phyloP scores from a whole-genome alignment of 768 basidiomycete species.

The Collybia sp. region DNA sequence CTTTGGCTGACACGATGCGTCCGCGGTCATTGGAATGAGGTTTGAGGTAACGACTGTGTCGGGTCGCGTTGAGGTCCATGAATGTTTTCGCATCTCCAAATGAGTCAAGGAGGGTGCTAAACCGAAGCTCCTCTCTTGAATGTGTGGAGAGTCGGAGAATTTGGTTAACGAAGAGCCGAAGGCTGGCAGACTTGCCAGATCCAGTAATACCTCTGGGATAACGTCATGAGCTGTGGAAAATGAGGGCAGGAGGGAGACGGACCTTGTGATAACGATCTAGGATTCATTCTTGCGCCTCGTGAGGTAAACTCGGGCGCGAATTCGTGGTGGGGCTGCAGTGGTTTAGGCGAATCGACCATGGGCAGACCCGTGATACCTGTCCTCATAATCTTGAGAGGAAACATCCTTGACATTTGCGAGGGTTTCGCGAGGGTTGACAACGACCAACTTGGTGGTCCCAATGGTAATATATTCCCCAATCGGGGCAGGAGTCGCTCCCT shows the following conservation, averaged over 20 bases:
- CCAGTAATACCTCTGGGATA: slow-evolving; percentile 75
- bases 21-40: too few species aligned
- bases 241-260: too few species aligned
- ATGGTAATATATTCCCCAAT: too few species aligned
- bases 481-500: too few species aligned
- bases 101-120: slow-evolving; percentile 75
- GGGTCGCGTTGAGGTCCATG: slow-evolving; percentile 82
- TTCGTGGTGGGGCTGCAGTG: slow-evolving; percentile 83
- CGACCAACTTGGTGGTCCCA: slow-evolving; percentile 66
- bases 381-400: slow-evolving; percentile 80
- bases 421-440: slow-evolving; percentile 83
- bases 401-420: slow-evolving; percentile 80
- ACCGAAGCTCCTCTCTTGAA: too few species aligned
- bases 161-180: slow-evolving; percentile 76
- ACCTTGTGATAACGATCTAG: slow-evolving; percentile 78
- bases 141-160: slow-evolving; percentile 84
- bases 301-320: slow-evolving; percentile 80
- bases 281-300: slow-evolving; percentile 76
- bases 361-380: slow-evolving; percentile 68
- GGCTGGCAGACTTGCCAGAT: slow-evolving; percentile 77
- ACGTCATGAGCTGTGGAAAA: slow-evolving; percentile 9
- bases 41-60: slow-evolving; percentile 73
- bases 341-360: slow-evolving; percentile 48
- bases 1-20: slow-evolving; percentile 79
- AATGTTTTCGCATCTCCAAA: slow-evolving; percentile 91